Evolutionary conservation across 192 early-diverging fungal genomes (phyloP), one percentile per base, ranked within the genome.

Genomic region (Coemansia sp.): DNA sequence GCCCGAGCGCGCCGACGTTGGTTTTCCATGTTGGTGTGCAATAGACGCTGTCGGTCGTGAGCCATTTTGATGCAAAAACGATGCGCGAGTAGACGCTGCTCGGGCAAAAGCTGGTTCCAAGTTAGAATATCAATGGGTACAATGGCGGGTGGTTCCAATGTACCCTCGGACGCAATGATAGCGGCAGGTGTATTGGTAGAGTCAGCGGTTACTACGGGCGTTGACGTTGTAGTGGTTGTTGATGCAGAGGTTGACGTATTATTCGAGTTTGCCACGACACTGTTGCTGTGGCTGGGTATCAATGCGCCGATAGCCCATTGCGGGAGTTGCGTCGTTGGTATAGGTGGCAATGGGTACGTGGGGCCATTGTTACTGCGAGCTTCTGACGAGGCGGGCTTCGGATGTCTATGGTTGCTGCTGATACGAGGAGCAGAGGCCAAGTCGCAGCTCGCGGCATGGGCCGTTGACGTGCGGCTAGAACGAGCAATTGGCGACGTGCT

Each of bases 41-140:
- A 37, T 16, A 42, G 61, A 2, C 73, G 66, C 16, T 59, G 51
- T 2, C 64, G 73, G 24, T 81, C 79, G 59, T 76, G 79, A 1
- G 70, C 68, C 74, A 75, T 75, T 42, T 81, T 81, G 16, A 73
- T 60, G 44, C 74, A 81, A 60, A 72, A 81, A 41, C 79, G 74
- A 29, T 81, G 68, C 0, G 79, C 79, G 53, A 81, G 63, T 4
- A 64, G 67, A 27, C 71, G 74, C 70, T 81, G 79, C 59, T 75
- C 72, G 6, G 79, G 79, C 7, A 76, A 61, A 45, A 81, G 73
- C 68, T 81, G 79, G 37, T 81, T 81, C 79, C 79, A 81, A 19
- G 74, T 73, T n/a, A 75, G 50, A 21, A 76, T 75, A 56, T 81
- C 79, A 16, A 81, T 81, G 4, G 79, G 79, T 56, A 81, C 79